Evolutionary conservation across 2,329 filamentous ascomycete genomes (phyloP).

Genomic region (Aspergillus fumigatus): DNA sequence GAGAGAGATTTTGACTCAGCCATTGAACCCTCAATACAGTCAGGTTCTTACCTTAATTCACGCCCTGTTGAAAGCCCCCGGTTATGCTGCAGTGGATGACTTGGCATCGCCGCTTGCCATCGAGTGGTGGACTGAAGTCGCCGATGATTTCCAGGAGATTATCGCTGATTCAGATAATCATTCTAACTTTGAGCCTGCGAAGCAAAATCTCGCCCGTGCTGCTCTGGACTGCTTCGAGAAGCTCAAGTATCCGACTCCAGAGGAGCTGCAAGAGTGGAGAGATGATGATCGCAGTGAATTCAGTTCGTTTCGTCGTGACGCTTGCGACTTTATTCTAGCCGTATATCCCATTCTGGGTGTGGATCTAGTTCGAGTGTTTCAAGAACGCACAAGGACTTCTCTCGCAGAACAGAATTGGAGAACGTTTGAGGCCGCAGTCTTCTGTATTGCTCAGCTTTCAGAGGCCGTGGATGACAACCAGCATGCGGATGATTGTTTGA

Average conservation of each 20-base stretch:
- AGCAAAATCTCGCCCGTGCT: constrained; percentile 36
- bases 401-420: constrained; percentile 36
- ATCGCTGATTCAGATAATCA: constrained; percentile 25
- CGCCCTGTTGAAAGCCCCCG: constrained; percentile 36
- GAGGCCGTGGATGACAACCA: constrained; percentile 43
- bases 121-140: constrained; percentile 42
- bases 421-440: constrained; percentile 41
- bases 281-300: constrained; percentile 42
- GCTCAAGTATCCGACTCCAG: constrained; percentile 34
- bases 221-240: constrained; percentile 41
- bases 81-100: constrained; percentile 39
- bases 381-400: constrained; percentile 32
- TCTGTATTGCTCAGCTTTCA: constrained; percentile 41
- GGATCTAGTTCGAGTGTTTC: constrained; percentile 39
- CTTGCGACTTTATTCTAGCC: constrained; percentile 43
- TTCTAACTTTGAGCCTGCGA: constrained; percentile 27
- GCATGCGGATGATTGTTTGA: constrained; percentile 38
- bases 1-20: constrained; percentile 27
- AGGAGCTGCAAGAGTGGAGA: constrained; percentile 35
- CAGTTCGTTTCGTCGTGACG: constrained; percentile 41
- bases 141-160: constrained; percentile 34
- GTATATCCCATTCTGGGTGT: constrained; percentile 41
- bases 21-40: constrained; percentile 28
- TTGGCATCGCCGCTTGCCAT: constrained; percentile 32
- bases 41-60: constrained; percentile 35